These are phyloP conservation scores for Geranomyces michiganensis DNA, from an alignment of 192 early-diverging fungal species.

Conservation along the genomic window DNA sequence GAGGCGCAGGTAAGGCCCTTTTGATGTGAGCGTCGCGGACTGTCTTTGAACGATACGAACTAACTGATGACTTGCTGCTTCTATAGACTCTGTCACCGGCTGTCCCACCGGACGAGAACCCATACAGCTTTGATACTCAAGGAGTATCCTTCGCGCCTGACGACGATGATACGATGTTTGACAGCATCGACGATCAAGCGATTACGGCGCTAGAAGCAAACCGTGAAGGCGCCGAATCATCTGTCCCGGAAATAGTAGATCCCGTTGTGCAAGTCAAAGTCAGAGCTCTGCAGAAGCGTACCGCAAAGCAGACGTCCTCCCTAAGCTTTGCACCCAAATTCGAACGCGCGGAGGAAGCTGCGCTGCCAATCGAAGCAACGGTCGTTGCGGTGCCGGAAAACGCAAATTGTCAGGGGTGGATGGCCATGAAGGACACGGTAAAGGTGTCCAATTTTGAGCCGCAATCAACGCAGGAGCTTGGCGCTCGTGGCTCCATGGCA, in stretches of 20 bases:
- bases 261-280: conserved; percentile 24
- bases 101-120: too few species aligned
- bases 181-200: not conserved
- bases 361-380: conserved; percentile 20
- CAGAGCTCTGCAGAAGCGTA: conserved; percentile 19
- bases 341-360: conserved; percentile 31
- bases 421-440: conserved; percentile 39
- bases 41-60: too few species aligned
- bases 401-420: conserved; percentile 41
- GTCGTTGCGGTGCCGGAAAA: conserved; percentile 34
- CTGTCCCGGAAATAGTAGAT: not conserved
- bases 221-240: too few species aligned
- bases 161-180: conserved; percentile 1
- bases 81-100: not conserved
- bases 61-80: too few species aligned
- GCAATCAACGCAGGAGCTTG: conserved; percentile 1
- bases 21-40: not conserved
- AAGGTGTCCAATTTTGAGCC: conserved; percentile 18
- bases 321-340: conserved; percentile 38
- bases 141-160: too few species aligned
- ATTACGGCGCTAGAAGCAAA: not conserved
- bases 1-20: not conserved
- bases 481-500: conserved; percentile 7
- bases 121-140: too few species aligned
- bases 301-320: not conserved